A percentile compares a stretch with the other conserved stretches of the same genome.
These are phyloP conservation scores for Sugiyamaella lignohabitans DNA, from an alignment of 805 yeast genomes.

Conservation along the genomic window DNA sequence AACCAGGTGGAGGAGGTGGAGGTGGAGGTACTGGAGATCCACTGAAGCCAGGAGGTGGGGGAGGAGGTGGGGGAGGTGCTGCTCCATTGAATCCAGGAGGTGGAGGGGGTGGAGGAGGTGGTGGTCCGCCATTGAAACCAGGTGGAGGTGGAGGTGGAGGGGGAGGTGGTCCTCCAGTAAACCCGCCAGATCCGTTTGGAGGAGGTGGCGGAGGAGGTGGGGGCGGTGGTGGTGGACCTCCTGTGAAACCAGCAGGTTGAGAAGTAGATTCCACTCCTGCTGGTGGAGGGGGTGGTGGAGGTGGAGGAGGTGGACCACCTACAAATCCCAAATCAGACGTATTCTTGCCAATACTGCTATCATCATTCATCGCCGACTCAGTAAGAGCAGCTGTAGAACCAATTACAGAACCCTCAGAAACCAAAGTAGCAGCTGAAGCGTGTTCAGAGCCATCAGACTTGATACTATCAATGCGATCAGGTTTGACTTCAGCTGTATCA, in stretches of 20 bases:
- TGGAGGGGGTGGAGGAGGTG: constrained; percentile 37
- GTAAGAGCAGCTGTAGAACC: neutral
- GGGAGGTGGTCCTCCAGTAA: constrained; percentile 21
- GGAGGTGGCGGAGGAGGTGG: constrained; percentile 22
- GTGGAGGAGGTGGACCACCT: constrained; percentile 9
- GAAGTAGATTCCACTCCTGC: constrained; percentile 23
- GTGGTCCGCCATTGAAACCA: constrained; percentile 16
- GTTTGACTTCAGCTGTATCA: neutral
- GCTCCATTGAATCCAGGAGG: constrained; percentile 26
- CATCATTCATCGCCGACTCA: neutral
- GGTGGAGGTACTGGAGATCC: constrained; percentile 29
- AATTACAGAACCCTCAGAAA: neutral
- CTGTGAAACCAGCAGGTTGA: constrained; percentile 12
- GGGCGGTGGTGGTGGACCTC: constrained; percentile 30
- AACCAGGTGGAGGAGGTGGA: constrained; percentile 22
- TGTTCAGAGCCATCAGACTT: neutral
- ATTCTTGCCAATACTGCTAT: neutral
- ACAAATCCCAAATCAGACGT: neutral
- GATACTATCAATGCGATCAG: neutral
- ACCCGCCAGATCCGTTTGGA: too few species aligned
- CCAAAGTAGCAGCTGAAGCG: neutral
- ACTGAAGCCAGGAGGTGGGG: constrained; percentile 18
- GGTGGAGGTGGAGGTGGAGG: constrained; percentile 18
- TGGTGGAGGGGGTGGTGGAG: constrained; percentile 27
- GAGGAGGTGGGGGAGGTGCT: constrained; percentile 28